Conservation (phyloP, 768 basidiomycete genomes). For the Leucosporidium yakuticum region DNA sequence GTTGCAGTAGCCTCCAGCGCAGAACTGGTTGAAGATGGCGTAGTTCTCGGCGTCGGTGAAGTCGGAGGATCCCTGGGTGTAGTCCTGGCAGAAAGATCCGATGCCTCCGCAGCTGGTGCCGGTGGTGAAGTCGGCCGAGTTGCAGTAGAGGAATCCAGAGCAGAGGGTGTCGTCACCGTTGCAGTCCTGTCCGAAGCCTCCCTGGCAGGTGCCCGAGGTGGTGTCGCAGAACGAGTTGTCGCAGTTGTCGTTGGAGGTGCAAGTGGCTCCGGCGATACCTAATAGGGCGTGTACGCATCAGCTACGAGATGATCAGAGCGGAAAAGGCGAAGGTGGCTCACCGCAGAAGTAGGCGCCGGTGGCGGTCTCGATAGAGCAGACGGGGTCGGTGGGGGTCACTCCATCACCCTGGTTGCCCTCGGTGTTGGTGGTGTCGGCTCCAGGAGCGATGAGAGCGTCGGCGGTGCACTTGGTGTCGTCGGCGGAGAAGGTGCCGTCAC, state of each 20-base stretch:
- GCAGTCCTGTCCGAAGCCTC: slow-evolving; percentile 1
- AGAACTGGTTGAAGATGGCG: slow-evolving; percentile 7
- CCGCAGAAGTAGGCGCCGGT: slow-evolving; percentile 25
- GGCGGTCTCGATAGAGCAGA: not conserved
- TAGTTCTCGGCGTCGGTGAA: not conserved
- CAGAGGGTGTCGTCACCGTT: slow-evolving; percentile 3
- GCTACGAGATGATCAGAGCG: too few species aligned
- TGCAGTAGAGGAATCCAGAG: slow-evolving; percentile 22
- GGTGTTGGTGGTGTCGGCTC: not conserved
- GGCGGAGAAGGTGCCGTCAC: slow-evolving; percentile 14
- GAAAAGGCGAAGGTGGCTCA: not conserved
- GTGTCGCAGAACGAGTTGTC: not conserved
- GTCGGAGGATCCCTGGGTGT: not conserved
- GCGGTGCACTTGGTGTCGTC: slow-evolving; percentile 16
- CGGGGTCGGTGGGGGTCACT: slow-evolving; percentile 3
- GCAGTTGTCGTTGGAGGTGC: slow-evolving; percentile 11
- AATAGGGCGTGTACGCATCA: not conserved
- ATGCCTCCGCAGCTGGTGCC: slow-evolving; percentile 11
- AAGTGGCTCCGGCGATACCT: slow-evolving; percentile 7
- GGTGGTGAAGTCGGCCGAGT: not conserved
- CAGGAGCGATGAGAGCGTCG: slow-evolving; percentile 12
- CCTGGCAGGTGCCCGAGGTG: too few species aligned
- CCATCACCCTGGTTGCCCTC: slow-evolving; percentile 15
- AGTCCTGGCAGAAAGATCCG: slow-evolving; percentile 21
- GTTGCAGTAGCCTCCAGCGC: slow-evolving; percentile 16